A percentile compares a stretch with the other conserved stretches of the same genome.
phyloP scores from a whole-genome alignment of 345 rosid species.

The Jatropha curcas region DNA sequence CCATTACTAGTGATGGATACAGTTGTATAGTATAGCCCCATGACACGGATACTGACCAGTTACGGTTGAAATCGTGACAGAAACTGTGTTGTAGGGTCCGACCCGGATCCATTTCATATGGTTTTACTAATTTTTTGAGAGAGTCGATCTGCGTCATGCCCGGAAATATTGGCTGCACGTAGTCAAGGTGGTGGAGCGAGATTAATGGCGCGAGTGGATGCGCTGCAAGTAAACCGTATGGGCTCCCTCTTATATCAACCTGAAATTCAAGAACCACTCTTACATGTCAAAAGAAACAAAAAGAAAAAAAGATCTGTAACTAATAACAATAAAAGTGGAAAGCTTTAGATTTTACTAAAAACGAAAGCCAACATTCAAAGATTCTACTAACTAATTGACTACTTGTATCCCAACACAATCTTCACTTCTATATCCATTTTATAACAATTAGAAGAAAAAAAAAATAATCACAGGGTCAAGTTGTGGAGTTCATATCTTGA shows the following conservation, averaged over 20 bases:
- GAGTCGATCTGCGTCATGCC: slow-evolving; percentile 44
- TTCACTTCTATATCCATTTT: too few species aligned
- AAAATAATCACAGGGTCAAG: too few species aligned
- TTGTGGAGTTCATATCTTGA: too few species aligned
- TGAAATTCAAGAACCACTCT: slow-evolving; percentile 17
- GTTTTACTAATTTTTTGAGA: slow-evolving; percentile 43
- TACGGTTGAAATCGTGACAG: slow-evolving; percentile 61
- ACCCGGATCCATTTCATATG: slow-evolving; percentile 60
- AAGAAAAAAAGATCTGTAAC: not conserved
- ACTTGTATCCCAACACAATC: too few species aligned
- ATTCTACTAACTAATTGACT: too few species aligned
- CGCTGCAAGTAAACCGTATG: slow-evolving; percentile 76
- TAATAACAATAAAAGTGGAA: not conserved
- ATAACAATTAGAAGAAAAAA: too few species aligned
- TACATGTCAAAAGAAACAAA: not conserved
- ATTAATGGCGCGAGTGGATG: slow-evolving; percentile 88
- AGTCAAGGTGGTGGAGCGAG: slow-evolving; percentile 84
- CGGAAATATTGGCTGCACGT: slow-evolving; percentile 62
- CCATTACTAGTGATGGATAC: slow-evolving; percentile 52
- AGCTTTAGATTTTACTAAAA: not conserved
- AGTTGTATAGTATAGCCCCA: slow-evolving; percentile 88
- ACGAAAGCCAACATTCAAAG: too few species aligned
- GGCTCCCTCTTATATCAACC: slow-evolving; percentile 78
- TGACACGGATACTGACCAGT: slow-evolving; percentile 74
- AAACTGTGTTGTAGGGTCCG: slow-evolving; percentile 73